A percentile compares a stretch with the other conserved stretches of the same genome.
These are phyloP conservation scores for Stereocaulon alpinum DNA, from an alignment of 495 filamentous ascomycete species.

Conservation along the genomic window DNA sequence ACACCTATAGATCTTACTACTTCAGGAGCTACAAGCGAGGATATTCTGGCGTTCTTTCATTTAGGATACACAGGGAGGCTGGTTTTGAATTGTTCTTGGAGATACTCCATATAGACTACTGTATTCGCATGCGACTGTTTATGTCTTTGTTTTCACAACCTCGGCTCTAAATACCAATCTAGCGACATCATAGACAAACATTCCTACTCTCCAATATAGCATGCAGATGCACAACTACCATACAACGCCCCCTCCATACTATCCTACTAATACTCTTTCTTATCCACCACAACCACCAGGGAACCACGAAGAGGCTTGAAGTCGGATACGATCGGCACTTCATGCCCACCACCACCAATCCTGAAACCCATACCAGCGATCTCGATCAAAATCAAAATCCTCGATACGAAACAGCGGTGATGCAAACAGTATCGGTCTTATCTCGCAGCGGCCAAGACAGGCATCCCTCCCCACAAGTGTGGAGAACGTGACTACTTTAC, in stretches of 20 bases:
- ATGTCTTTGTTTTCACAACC: not conserved
- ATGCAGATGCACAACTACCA: not conserved
- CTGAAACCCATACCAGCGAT: not conserved
- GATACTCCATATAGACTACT: constrained; percentile 7
- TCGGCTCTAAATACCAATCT: not conserved
- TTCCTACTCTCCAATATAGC: not conserved
- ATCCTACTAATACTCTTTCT: too few species aligned
- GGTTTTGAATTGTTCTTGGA: not conserved
- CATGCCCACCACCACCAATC: not conserved
- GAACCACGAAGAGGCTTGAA: not conserved
- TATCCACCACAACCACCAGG: not conserved
- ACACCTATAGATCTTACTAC: not conserved
- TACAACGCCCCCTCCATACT: too few species aligned
- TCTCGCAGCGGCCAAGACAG: not conserved
- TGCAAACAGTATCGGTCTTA: not conserved
- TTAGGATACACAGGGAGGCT: not conserved
- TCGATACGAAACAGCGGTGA: not conserved
- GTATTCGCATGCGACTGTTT: not conserved
- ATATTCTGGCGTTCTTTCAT: not conserved
- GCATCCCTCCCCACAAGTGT: not conserved
- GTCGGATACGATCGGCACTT: not conserved
- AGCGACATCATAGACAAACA: not conserved
- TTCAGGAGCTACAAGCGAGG: not conserved
- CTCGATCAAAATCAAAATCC: not conserved
- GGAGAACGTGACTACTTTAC: not conserved